Evolutionary conservation across 257 asterid species (phyloP), one percentile per base, ranked within the genome.

Genomic region (Nicotiana undulata): DNA sequence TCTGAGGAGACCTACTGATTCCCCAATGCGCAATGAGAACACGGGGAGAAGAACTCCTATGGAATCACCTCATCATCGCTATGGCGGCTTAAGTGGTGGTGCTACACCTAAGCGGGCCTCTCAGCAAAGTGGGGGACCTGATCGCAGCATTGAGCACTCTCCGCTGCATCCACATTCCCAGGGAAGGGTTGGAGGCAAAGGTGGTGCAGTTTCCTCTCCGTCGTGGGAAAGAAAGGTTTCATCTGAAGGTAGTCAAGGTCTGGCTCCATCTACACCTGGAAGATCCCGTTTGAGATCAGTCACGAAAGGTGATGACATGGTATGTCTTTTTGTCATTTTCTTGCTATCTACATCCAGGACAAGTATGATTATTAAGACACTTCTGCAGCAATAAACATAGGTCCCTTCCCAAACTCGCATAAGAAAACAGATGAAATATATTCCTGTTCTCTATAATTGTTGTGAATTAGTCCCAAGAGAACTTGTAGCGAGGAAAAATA

Each of bases 231-330:
- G 91, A 87, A 94, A 86, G 83, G 86, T 85, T 84, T 70, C 89
- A 4, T 81, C 88, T 55, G 98, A 92, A 55, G 92, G 94, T 63
- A 83, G 84, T 84, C 94, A 86, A 16, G 88, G 91, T 49, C 82
- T 86, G 76, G 93, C 93, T 32, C 96, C 97, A 82, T 87, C 89
- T 44, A 94, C 98, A 81, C 98, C 97, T 18, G 97, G 97, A 79
- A 90, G 97, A 75, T 92, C 97, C 51, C 93, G 98, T 70, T 83
- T 94, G 90, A 90, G 92, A 89, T 89, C 98, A 28, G 92, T 88
- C 31, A 82, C 93, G 5, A 85, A 89, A 86, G 97, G 92, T 83
- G 93, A 91, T 85, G 94, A 89, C 79, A 89, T 91, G 18, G 97
- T 94, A 92, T 84, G 83, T 72, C 77, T 64, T 83, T 83, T 53